These are phyloP conservation scores for Claviceps purpurea DNA, from an alignment of 2,329 filamentous ascomycete species.

Conservation along the genomic window DNA sequence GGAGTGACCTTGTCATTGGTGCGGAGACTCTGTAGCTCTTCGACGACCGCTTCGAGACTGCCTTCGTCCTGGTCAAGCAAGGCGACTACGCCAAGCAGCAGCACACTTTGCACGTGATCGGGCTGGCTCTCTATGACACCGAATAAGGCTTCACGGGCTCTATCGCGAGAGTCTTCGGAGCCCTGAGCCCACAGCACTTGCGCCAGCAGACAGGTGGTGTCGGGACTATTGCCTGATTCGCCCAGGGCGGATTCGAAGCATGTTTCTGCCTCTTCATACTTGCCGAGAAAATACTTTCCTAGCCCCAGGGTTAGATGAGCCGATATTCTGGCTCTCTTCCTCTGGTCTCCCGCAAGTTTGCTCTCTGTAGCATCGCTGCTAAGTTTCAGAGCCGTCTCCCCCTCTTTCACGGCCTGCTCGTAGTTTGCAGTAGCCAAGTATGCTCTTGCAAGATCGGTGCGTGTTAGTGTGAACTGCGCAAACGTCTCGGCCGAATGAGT, in stretches of 20 bases:
- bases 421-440: slow-evolving; percentile 58
- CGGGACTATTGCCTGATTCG: slow-evolving; percentile 63
- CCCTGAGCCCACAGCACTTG: slow-evolving; percentile 91
- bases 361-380: slow-evolving; percentile 58
- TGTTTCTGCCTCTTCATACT: slow-evolving; percentile 55
- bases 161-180: slow-evolving; percentile 55
- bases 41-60: slow-evolving; percentile 64
- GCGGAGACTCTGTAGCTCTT: slow-evolving; percentile 62
- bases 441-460: slow-evolving; percentile 75
- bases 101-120: slow-evolving; percentile 64
- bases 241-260: slow-evolving; percentile 71
- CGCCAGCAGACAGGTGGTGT: slow-evolving; percentile 75
- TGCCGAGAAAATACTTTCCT: slow-evolving; percentile 58
- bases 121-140: slow-evolving; percentile 61
- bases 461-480: slow-evolving; percentile 65
- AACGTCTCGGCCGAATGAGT: slow-evolving; percentile 66
- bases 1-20: slow-evolving; percentile 50
- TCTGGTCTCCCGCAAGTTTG: slow-evolving; percentile 49
- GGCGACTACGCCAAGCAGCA: slow-evolving; percentile 73
- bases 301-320: slow-evolving; percentile 77
- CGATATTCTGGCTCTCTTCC: slow-evolving; percentile 62
- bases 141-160: slow-evolving; percentile 69
- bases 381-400: slow-evolving; percentile 67
- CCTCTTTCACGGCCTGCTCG: slow-evolving; percentile 60
- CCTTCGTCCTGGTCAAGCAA: slow-evolving; percentile 69